Percentiles rank a stretch among this genome's conserved stretches.
Evolutionary conservation across 257 asterid genomes (phyloP).

Genomic region (Capsicum chinense): DNA sequence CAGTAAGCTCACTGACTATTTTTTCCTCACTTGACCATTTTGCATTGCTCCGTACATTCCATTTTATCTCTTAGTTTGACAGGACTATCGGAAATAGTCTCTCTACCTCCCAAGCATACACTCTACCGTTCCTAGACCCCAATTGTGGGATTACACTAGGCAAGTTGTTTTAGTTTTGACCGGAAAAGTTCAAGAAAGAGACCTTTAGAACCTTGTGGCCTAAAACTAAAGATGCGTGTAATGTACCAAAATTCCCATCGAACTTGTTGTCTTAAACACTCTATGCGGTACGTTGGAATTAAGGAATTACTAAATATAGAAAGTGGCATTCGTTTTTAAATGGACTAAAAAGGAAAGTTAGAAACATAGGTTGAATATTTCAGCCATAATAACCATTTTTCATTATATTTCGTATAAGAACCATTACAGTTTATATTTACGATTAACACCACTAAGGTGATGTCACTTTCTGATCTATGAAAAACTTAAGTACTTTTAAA

Average conservation of each 20-base stretch:
- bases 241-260: background rate
- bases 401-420: background rate
- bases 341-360: too few relatives aligned
- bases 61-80: background rate
- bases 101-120: too few relatives aligned
- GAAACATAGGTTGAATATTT: background rate
- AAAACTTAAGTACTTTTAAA: background rate
- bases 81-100: background rate
- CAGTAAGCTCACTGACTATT: background rate
- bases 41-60: background rate
- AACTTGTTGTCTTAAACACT: background rate
- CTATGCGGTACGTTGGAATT: background rate
- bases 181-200: background rate
- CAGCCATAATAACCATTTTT: background rate
- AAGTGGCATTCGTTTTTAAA: background rate
- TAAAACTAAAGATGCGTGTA: background rate
- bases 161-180: background rate
- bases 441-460: background rate
- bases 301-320: background rate
- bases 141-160: too few relatives aligned
- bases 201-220: background rate
- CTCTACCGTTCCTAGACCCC: too few relatives aligned
- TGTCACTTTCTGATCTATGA: background rate
- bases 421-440: background rate
- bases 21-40: background rate